Evolutionary conservation across 1,284 basidiomycete species (phyloP), one percentile per base, ranked within the genome.

Genomic region (Heterobasidion parviporum): DNA sequence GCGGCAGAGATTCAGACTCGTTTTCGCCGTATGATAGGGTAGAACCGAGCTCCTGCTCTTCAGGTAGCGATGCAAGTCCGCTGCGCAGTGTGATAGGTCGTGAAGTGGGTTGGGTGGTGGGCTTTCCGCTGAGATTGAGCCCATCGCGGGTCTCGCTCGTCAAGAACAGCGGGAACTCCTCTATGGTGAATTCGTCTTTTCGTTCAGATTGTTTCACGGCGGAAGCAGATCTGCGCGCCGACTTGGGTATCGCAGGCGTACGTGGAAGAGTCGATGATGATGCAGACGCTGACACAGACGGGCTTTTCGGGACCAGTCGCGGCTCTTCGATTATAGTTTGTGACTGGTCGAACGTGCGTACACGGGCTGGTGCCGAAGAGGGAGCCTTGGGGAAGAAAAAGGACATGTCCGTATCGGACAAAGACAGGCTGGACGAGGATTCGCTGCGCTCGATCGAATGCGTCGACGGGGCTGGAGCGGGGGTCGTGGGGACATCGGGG

Each of bases 101-200:
- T 3, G 64, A 61, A 54, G 59, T 64, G 26, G 65, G 62, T 26
- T 66, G 54, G 52, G 44, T 65, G 51, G 58, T 64, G 59, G 60
- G 65, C 63, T 62, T 62, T 33, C 36, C 43, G 9, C 38, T 34
- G 18, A 63, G 64, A 65, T 66, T 70, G 60, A 62, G 16, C 9
- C 8, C 16, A 10, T 65, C 69, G 44, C 77, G 80, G 3, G 74
- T 62, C 1, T 79, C 78, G 65, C 83, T 83, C 61, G 83, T 83
- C 55, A 74, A 68, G 12, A 82, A 83, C 59, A 80, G 77, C 20
- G 80, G 71, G 64, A 62, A 62, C 46, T 62, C 61, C 6, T 54
- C 34, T 14, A 61, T 52, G 26, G 61, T 55, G 54, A 61, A 61
- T 3, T 52, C 35, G 20, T 57, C 34, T 14, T 16, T 32, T 12